Evolutionary conservation across 2,329 filamentous ascomycete genomes (phyloP), one percentile per base, ranked within the genome.

Genomic region (Cercospora brassicicola): DNA sequence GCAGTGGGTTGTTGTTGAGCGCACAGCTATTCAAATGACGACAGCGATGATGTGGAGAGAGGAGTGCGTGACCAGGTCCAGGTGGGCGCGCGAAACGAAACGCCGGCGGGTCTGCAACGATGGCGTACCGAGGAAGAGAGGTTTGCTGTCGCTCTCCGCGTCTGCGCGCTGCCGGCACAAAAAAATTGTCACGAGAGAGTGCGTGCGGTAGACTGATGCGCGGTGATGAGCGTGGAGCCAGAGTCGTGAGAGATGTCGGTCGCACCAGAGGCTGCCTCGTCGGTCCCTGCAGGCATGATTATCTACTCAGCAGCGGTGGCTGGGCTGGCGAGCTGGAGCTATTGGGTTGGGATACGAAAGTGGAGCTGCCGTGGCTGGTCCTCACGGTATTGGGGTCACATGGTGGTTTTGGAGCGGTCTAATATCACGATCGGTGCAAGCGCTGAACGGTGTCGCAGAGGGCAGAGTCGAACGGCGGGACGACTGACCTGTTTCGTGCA

Each of bases 11-110:
- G 61, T 63, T 36, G 39, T 36, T 31, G 61, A 63, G 48, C 45
- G 51, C 48, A 48, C 26, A 63, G 61, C 61, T 33, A 18, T 26
- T 53, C 28, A 15, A 56, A 63, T 63, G 61, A 63, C 61, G 61
- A 63, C 61, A 63, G 61, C 36, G 23, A 42, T 57, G 23, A 42
- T 57, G 59, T 55, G 45, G 61, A 63, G 61, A 13, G 28, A 23
- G 7, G 33, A 33, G 26, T 55, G 26, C 33, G 61, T 13, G 61
- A 55, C 61, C 13, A 55, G 61, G 61, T 63, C 61, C 15, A 55
- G 45, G 48, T 63, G 30, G 61, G 10, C 26, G n/a, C 53, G 45
- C 45, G 30, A 63, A 30, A 36, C 30, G 30, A 63, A 30, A 36
- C 20, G 61, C 45, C 61, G 45, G 42, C 45, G 59, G 18, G 42